Conservation (phyloP, 306 rosid genomes). For the Luffa acutangula region DNA sequence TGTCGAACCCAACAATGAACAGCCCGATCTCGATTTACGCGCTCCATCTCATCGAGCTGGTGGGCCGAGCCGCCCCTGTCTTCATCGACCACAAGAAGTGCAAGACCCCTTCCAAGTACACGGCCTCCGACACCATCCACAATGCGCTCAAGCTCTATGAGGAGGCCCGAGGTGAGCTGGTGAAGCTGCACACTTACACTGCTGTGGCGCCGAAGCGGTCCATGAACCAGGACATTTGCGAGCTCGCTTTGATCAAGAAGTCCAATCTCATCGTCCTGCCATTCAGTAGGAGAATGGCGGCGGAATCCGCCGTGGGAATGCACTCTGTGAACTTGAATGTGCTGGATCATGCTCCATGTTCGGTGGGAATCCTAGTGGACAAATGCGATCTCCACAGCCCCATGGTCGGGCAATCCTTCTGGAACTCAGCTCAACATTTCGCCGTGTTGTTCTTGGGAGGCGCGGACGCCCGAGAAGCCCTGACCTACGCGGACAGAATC, state of each 20-base stretch:
- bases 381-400: slow-evolving; percentile 18
- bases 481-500: slow-evolving; percentile 59
- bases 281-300: slow-evolving; percentile 4
- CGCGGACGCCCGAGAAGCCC: slow-evolving; percentile 71
- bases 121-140: slow-evolving; percentile 19
- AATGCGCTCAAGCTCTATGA: slow-evolving; percentile 25
- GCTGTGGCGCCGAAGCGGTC: slow-evolving; percentile 34
- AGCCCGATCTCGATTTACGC: slow-evolving; percentile 33
- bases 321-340: slow-evolving; percentile 25
- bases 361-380: slow-evolving; percentile 64
- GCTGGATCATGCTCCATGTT: slow-evolving; percentile 56
- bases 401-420: background rate
- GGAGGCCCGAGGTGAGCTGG: slow-evolving; percentile 14
- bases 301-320: background rate
- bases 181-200: slow-evolving; percentile 35
- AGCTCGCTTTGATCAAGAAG: slow-evolving; percentile 35
- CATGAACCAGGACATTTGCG: slow-evolving; percentile 68
- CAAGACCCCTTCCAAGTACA: slow-evolving; percentile 28
- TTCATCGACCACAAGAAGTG: slow-evolving; percentile 47
- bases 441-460: slow-evolving; percentile 63
- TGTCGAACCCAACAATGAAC: slow-evolving; percentile 30
- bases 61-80: slow-evolving; percentile 51
- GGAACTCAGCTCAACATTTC: background rate
- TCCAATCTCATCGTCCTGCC: slow-evolving; percentile 51
- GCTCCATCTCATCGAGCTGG: slow-evolving; percentile 40